Conservation (phyloP, 768 basidiomycete species). For the Mycena chlorophos region DNA sequence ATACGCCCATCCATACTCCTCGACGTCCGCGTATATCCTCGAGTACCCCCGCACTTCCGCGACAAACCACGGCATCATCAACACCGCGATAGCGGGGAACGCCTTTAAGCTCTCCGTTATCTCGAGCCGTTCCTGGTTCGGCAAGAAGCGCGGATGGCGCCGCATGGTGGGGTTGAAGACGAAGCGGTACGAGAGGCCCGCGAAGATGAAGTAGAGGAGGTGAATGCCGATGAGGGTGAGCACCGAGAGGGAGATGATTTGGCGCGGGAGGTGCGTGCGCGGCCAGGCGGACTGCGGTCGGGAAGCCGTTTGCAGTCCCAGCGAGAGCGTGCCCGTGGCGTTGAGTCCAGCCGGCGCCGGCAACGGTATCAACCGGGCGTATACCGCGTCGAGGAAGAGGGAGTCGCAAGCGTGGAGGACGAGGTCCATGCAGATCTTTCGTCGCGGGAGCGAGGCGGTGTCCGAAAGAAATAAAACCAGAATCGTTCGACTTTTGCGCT, state of each 20-base stretch:
- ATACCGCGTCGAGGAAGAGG: slow-evolving; percentile 70
- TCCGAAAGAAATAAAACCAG: too few species aligned
- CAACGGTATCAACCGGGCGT: slow-evolving; percentile 72
- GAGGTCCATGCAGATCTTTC: slow-evolving; percentile 94
- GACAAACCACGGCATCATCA: slow-evolving; percentile 92
- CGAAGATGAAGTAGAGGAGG: slow-evolving; percentile 84
- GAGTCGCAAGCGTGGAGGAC: slow-evolving; percentile 70
- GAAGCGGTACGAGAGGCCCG: slow-evolving; percentile 72
- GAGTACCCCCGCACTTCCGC: slow-evolving; percentile 86
- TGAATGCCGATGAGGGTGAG: slow-evolving; percentile 81
- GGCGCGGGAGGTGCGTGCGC: slow-evolving; percentile 76
- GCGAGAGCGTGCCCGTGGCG: slow-evolving; percentile 29
- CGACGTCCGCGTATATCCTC: slow-evolving; percentile 72
- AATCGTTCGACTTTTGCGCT: too few species aligned
- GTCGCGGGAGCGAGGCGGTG: too few species aligned
- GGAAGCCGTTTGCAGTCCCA: slow-evolving; percentile 54
- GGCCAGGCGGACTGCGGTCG: slow-evolving; percentile 71
- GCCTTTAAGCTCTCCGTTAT: slow-evolving; percentile 70
- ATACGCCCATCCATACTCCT: slow-evolving; percentile 77
- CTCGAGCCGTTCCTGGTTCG: slow-evolving; percentile 80
- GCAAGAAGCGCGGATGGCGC: slow-evolving; percentile 88
- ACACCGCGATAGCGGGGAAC: slow-evolving; percentile 76
- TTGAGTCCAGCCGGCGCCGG: slow-evolving; percentile 28
- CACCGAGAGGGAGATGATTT: slow-evolving; percentile 66
- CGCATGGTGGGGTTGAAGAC: slow-evolving; percentile 96